A percentile compares a stretch with the other conserved stretches of the same genome.
Conservation (phyloP, 1,284 basidiomycete genomes). For the Ceratobasidium theobromae region DNA sequence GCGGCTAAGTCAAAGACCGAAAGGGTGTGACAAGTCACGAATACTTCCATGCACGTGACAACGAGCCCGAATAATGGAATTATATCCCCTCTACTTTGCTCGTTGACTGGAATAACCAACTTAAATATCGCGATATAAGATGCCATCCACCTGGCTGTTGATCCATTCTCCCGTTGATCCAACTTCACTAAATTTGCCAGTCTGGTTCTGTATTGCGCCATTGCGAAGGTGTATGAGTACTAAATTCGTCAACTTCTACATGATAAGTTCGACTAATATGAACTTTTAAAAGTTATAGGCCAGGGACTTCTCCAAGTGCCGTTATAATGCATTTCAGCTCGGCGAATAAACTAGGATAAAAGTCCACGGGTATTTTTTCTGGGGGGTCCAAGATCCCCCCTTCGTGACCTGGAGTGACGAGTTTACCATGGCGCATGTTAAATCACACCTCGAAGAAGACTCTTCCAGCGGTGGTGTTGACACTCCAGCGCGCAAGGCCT, state of each 20-base stretch:
- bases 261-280: neutral
- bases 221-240: conserved; percentile 17
- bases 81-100: too few species aligned
- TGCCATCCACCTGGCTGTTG: neutral
- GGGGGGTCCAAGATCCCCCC: neutral
- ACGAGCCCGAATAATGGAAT: too few species aligned
- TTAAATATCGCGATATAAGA: neutral
- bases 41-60: too few species aligned
- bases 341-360: conserved; percentile 11
- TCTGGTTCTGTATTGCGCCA: conserved; percentile 21
- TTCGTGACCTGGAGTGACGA: neutral
- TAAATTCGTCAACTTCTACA: neutral
- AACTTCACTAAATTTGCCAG: neutral
- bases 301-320: conserved; percentile 1
- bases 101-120: neutral
- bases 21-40: too few species aligned
- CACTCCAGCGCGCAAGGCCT: neutral
- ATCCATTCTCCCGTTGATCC: neutral
- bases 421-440: neutral
- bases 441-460: neutral
- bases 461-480: neutral
- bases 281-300: neutral
- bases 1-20: neutral
- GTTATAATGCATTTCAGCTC: neutral
- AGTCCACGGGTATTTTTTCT: neutral